Percentiles rank a stretch among this genome's conserved stretches.
phyloP scores from a whole-genome alignment of 352 stramenopile genomes.

The Phytopythium cucurbitacearum region DNA sequence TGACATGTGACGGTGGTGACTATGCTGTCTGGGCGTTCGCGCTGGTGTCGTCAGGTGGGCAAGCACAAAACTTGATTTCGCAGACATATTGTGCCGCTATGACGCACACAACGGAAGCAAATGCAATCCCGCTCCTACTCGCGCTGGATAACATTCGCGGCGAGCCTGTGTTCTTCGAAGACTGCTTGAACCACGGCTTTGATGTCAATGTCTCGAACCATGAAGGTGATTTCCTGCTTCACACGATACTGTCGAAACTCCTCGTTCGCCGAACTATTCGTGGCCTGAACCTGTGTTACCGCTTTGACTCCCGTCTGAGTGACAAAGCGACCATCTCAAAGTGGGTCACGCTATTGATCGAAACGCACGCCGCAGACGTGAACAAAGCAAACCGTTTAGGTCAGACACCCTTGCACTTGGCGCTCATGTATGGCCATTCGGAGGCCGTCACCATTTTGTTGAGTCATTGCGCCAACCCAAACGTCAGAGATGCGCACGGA shows the following conservation, averaged over 20 bases:
- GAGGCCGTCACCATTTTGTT: slow-evolving; percentile 39
- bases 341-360: slow-evolving; percentile 26
- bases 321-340: slow-evolving; percentile 11
- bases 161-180: slow-evolving; percentile 23
- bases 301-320: slow-evolving; percentile 41
- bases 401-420: slow-evolving; percentile 62
- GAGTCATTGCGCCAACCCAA: slow-evolving; percentile 45
- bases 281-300: slow-evolving; percentile 52
- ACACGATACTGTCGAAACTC: slow-evolving; percentile 48
- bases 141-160: slow-evolving; percentile 33
- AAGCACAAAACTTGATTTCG: slow-evolving; percentile 8
- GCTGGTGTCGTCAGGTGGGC: slow-evolving; percentile 23
- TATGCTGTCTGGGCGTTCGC: slow-evolving; percentile 54
- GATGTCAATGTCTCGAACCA: slow-evolving; percentile 62
- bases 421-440: slow-evolving; percentile 56
- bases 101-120: slow-evolving; percentile 6
- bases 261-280: slow-evolving; percentile 44
- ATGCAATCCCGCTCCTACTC: slow-evolving; percentile 16
- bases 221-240: slow-evolving; percentile 60
- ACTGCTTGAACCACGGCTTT: slow-evolving; percentile 28
- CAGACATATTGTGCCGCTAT: slow-evolving; percentile 11
- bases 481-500: slow-evolving; percentile 45
- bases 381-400: slow-evolving; percentile 58
- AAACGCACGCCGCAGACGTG: slow-evolving; percentile 31
- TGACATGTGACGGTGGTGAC: slow-evolving; percentile 46